phyloP scores from a whole-genome alignment of 257 asterid species.

The Sherardia arvensis region DNA sequence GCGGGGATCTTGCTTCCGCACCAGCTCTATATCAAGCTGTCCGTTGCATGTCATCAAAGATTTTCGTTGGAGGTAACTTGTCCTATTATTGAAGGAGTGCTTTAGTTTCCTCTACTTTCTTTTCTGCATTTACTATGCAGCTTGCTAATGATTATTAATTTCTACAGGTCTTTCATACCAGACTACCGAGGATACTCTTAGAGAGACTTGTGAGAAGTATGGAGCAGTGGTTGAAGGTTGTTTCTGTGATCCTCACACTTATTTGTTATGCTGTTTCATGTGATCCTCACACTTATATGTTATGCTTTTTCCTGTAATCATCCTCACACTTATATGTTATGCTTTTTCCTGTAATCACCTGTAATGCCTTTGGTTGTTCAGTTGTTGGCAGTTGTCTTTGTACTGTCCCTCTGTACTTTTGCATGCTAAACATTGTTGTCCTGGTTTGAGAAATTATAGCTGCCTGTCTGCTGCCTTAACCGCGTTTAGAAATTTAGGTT shows the following conservation, averaged over 20 bases:
- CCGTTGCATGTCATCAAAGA: slow-evolving; percentile 81
- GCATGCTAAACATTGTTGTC: too few species aligned
- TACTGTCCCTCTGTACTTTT: too few species aligned
- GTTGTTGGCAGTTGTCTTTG: too few species aligned
- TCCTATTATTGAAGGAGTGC: not conserved
- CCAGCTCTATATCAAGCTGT: slow-evolving; percentile 58
- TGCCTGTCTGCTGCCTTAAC: too few species aligned
- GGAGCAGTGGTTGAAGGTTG: slow-evolving; percentile 75
- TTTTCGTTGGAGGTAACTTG: slow-evolving; percentile 71
- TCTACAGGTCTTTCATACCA: slow-evolving; percentile 58
- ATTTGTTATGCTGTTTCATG: too few species aligned
- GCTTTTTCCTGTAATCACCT: not conserved
- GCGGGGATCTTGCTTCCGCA: slow-evolving; percentile 30
- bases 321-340: not conserved
- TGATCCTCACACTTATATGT: too few species aligned
- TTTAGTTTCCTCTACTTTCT: not conserved
- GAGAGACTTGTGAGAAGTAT: slow-evolving; percentile 52
- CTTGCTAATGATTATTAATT: not conserved
- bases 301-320: not conserved
- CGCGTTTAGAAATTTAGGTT: not conserved
- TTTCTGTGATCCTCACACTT: too few species aligned
- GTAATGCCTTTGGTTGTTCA: not conserved
- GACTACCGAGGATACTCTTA: slow-evolving; percentile 50
- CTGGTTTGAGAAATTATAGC: too few species aligned
- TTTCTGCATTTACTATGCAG: not conserved